Evolutionary conservation across 257 asterid genomes (phyloP), one percentile per base, ranked within the genome.

Genomic region (Solanum chilense): DNA sequence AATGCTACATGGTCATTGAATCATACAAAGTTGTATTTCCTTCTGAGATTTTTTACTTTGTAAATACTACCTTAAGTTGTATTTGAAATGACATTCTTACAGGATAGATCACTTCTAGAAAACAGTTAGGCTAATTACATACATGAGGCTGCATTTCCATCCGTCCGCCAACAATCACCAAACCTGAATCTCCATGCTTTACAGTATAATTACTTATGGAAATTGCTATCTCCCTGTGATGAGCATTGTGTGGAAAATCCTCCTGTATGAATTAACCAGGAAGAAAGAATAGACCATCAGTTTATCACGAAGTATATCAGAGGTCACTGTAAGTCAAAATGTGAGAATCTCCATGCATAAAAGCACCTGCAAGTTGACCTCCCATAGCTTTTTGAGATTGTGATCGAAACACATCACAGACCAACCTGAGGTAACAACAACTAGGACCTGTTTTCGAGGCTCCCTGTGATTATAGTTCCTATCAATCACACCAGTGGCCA

Each of bases 81-180:
- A 80, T 42, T 47, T 20, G 18, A 80, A 47, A 80, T 80, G 29
- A 47, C 20, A 80, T 80, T 49, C 68, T 45, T 45, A 80, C 25
- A 80, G 44, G 44, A 44, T 29, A 47, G 66, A 64, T 66, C 64
- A 78, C 33, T 41, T 39, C 76, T 85, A 45, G 66, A 84, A 31
- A 84, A 83, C 73, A 83, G n/a, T 15, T 47, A 71, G 62, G 88
- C 27, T 52, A 91, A 85, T 62, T 39, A 82, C 98, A 85, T 92
- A 97, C 99, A 91, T 97, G 95, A 84, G 98, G 98, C 89, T 94
- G 98, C 94, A 97, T 93, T 93, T 96, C 99, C 99, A 97, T 95
- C 89, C 99, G 94, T 73, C 99, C 99, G 77, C 98, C 99, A 89
- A 97, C 91, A 92, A 97, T 92, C 41, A 97, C 89, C 95, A 97